Percentiles rank a stretch among this genome's conserved stretches.
Conservation (phyloP, 148 eudicot genomes). For the Rhododendron ovatum region DNA sequence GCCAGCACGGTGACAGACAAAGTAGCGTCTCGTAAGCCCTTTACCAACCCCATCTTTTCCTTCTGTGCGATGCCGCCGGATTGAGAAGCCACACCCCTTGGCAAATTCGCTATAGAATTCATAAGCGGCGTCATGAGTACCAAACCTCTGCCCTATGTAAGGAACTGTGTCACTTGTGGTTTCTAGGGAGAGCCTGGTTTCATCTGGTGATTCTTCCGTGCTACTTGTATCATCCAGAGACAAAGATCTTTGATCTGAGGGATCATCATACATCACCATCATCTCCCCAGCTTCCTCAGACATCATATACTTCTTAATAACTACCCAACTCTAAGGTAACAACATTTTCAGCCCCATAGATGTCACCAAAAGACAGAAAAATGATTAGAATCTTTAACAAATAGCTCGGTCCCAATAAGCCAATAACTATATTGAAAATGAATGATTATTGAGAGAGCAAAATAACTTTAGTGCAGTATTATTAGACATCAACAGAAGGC, state of each 20-base stretch:
- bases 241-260: conserved; percentile 74
- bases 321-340: conserved; percentile 8
- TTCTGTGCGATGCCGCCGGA: conserved; percentile 92
- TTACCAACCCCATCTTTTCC: conserved; percentile 96
- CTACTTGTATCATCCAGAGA: conserved; percentile 83
- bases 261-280: conserved; percentile 66
- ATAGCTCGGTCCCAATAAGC: neutral
- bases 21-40: conserved; percentile 89
- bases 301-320: conserved; percentile 28
- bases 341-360: conserved; percentile 11
- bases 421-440: neutral
- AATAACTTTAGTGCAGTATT: neutral
- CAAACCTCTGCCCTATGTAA: conserved; percentile 80
- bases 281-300: conserved; percentile 55
- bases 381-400: neutral
- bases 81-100: conserved; percentile 84
- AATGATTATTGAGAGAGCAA: neutral
- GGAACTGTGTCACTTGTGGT: conserved; percentile 59
- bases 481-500: neutral
- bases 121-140: conserved; percentile 88
- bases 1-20: conserved; percentile 97
- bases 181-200: conserved; percentile 54
- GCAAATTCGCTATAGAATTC: conserved; percentile 88
- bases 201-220: conserved; percentile 77
- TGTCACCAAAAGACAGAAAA: neutral